Evolutionary conservation across 2,329 filamentous ascomycete genomes (phyloP).

Genomic region (Aspergillus fumigatus): DNA sequence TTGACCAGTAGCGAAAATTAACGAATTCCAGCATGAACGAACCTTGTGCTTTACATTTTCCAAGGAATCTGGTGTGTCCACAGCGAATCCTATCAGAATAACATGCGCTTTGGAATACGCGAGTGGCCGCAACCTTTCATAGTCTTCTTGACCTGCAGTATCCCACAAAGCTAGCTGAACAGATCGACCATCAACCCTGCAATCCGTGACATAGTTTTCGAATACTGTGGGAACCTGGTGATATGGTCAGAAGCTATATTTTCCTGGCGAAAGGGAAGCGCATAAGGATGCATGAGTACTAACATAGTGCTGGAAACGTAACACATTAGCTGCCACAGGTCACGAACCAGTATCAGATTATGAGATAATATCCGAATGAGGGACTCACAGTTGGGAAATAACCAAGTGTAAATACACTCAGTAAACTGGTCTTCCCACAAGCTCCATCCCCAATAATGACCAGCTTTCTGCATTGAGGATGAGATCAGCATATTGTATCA

Average conservation of each 20-base stretch:
- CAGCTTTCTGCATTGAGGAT: constrained; percentile 63
- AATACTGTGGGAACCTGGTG: constrained; percentile 88
- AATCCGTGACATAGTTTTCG: constrained; percentile 99
- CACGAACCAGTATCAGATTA: neutral
- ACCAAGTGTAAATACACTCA: constrained; percentile 95
- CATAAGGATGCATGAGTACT: constrained; percentile 20
- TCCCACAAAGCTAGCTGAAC: constrained; percentile 98
- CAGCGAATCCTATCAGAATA: constrained; percentile 89
- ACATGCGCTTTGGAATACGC: constrained; percentile 98
- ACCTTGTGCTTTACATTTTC: constrained; percentile 99
- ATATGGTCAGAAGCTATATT: constrained; percentile 11
- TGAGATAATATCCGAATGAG: constrained; percentile 4
- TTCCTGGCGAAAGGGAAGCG: neutral
- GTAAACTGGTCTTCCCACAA: constrained; percentile 94
- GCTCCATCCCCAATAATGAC: constrained; percentile 97
- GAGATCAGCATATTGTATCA: constrained; percentile 14
- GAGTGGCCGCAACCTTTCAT: constrained; percentile 87
- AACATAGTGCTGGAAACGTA: constrained; percentile 41
- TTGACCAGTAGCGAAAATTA: constrained; percentile 15
- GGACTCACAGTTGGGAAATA: constrained; percentile 91
- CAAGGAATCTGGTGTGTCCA: constrained; percentile 91
- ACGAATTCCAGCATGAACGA: constrained; percentile 21
- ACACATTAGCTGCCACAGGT: constrained; percentile 18
- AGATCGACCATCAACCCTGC: constrained; percentile 96
- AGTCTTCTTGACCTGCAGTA: constrained; percentile 99